These are phyloP conservation scores for Calonectria hongkongensis DNA, from an alignment of 2,329 filamentous ascomycete species.

Conservation along the genomic window DNA sequence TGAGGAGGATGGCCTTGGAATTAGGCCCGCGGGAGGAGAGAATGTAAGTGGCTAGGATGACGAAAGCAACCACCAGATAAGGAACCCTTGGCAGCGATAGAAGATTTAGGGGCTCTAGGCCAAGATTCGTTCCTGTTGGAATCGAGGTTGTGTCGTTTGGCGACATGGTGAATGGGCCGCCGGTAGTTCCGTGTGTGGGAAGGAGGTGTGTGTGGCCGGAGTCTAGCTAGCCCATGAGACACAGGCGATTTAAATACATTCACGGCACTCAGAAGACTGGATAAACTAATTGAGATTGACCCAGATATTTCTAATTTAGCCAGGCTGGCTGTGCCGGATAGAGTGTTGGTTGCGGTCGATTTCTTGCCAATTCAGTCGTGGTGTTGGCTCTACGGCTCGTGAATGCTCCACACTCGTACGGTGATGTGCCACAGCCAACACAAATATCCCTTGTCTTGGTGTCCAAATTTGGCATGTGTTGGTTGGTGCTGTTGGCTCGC, in stretches of 20 bases:
- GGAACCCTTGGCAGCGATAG: background rate
- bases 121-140: background rate
- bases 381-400: conserved; percentile 1
- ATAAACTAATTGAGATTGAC: conserved; percentile 4
- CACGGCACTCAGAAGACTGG: background rate
- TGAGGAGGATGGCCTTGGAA: conserved; percentile 7
- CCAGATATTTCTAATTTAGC: conserved; percentile 1
- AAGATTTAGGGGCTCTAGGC: background rate
- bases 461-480: background rate
- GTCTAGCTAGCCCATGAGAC: background rate
- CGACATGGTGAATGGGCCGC: background rate
- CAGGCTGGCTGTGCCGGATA: conserved; percentile 6
- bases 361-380: conserved; percentile 6
- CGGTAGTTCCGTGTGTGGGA: background rate
- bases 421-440: background rate
- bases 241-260: conserved; percentile 9
- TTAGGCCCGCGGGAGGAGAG: background rate
- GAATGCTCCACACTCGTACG: background rate
- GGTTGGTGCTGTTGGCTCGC: background rate
- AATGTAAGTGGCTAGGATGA: background rate
- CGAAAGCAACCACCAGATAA: background rate
- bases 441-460: background rate
- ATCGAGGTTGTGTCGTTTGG: background rate
- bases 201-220: background rate
- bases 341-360: background rate